Evolutionary conservation across 2,329 filamentous ascomycete species (phyloP).

Genomic region (Metarhizium robertsii): DNA sequence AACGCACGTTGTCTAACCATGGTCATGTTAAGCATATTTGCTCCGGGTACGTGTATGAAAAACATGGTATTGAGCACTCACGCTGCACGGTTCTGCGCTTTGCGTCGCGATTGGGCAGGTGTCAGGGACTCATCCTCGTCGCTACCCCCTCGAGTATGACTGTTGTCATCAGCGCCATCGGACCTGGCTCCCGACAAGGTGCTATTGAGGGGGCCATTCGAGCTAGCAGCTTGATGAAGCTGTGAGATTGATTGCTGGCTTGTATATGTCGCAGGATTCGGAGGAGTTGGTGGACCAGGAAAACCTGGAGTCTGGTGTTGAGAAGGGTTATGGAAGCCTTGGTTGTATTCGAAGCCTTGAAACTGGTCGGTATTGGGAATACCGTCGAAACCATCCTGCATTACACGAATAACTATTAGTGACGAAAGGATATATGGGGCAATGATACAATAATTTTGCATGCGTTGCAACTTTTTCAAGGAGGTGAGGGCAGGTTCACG

Average conservation of each 20-base stretch:
- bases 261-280: conserved; percentile 27
- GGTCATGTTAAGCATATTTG: neutral
- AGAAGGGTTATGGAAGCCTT: conserved; percentile 28
- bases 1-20: conserved; percentile 79
- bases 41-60: neutral
- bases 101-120: conserved; percentile 48
- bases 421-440: neutral
- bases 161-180: conserved; percentile 30
- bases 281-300: conserved; percentile 42
- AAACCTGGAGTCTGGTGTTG: conserved; percentile 18
- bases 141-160: conserved; percentile 30
- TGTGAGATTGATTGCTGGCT: conserved; percentile 16
- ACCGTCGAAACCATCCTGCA: conserved; percentile 40
- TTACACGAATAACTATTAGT: neutral
- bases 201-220: conserved; percentile 11
- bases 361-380: conserved; percentile 37
- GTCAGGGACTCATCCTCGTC: conserved; percentile 48
- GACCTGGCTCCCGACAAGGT: conserved; percentile 20
- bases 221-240: conserved; percentile 15
- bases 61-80: conserved; percentile 26
- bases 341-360: conserved; percentile 33
- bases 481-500: no score
- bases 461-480: neutral
- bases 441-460: neutral
- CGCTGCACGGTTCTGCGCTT: conserved; percentile 54